Conservation (phyloP, 2,329 filamentous ascomycete genomes). For the Elsinoe ampelina region DNA sequence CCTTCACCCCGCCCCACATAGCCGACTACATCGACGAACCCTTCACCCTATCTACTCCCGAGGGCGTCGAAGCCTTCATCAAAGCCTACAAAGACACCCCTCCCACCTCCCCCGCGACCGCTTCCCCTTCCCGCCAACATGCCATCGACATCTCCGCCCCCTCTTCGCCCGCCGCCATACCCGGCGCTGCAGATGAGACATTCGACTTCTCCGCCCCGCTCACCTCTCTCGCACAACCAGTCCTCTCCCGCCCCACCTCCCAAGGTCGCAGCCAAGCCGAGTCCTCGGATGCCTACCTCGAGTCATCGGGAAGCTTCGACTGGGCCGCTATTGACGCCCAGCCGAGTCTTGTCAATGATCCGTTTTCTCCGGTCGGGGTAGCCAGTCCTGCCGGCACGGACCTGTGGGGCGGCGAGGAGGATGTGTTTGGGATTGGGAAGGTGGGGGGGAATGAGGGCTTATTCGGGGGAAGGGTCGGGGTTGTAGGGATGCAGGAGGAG, state of each 20-base stretch:
- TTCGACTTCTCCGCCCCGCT: conserved; percentile 8
- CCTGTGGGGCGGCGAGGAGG: conserved; percentile 8
- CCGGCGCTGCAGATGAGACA: not conserved
- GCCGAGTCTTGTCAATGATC: conserved; percentile 13
- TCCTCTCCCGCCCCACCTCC: not conserved
- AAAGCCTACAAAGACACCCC: conserved; percentile 15
- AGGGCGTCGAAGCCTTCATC: conserved; percentile 14
- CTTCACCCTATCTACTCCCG: conserved; percentile 5
- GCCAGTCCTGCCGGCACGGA: conserved; percentile 10
- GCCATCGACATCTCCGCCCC: not conserved
- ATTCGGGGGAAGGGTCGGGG: not conserved
- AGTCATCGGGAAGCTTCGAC: conserved; percentile 12
- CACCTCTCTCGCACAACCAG: conserved; percentile 4
- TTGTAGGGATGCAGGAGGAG: not conserved
- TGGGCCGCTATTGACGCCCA: conserved; percentile 16
- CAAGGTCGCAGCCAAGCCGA: conserved; percentile 10
- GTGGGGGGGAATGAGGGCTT: not conserved
- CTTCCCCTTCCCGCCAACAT: not conserved
- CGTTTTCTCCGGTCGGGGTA: conserved; percentile 12
- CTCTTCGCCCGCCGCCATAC: not conserved
- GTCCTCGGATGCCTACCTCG: conserved; percentile 10
- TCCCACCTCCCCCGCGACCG: conserved; percentile 16
- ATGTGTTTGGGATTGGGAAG: conserved; percentile 1
- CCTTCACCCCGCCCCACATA: conserved; percentile 15
- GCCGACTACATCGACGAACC: conserved; percentile 11